Evolutionary conservation across 208 protist genomes (phyloP), one percentile per base, ranked within the genome.

Genomic region (Crithidia thermophila): DNA sequence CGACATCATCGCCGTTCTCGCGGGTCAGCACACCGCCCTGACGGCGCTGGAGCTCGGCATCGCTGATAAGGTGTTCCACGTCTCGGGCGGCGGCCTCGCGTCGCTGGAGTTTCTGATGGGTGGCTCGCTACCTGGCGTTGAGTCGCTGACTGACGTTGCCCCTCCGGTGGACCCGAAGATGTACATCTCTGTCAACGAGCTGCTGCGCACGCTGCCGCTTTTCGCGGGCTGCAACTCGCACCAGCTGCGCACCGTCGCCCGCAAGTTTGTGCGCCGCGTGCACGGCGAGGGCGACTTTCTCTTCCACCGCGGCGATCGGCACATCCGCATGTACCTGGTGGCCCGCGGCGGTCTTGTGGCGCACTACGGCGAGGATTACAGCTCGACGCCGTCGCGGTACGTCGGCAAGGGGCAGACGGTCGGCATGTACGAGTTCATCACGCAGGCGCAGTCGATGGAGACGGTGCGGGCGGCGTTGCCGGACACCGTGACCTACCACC

Each of bases 61-160:
- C 16, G 62, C 67, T 21, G 56, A 70, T 46, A 79, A 79, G 49
- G 72, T 99, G 16, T 85, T 84, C 49, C 98, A 99, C 73, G 87
- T 99, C 36, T 98, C 88, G n/a, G 99, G 98, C 64, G 99, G 99
- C 50, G 98, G 98, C 43, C 93, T 98, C 51, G 96, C 98, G 18
- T 98, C 88, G 20, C 87, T 99, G 21, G 98, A 99, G 75, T 83
- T 99, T 7, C 85, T 99, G 6, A 96, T 99, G 76, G 99, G 98
- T 21, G 79, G 85, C 46, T 72, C 82, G 28, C 79, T 98, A 25
- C 94, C 93, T 20, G 96, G 93, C 45, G 77, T 98, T 20, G 83
- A 86, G 69, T 80, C 89, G 28, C 84, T 98, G 27, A 87, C 85
- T n/a, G 91, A 96, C 57, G 42, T 67, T 3, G 67, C 77, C 10